phyloP scores from a whole-genome alignment of 331 rosid genomes.

The Prunus yedoensis region DNA sequence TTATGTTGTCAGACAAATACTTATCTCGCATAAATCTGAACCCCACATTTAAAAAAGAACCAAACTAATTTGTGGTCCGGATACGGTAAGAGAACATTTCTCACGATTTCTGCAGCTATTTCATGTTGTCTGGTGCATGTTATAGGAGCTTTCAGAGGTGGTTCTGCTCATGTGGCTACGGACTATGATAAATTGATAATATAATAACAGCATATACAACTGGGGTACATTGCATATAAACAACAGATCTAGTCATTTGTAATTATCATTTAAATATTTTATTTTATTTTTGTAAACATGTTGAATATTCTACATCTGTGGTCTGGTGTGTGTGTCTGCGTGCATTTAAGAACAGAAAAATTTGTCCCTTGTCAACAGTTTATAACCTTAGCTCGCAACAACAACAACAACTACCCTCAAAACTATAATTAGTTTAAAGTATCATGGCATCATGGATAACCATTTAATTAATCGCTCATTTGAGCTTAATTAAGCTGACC shows the following conservation, averaged over 20 bases:
- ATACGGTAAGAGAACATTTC: neutral
- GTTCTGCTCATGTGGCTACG: neutral
- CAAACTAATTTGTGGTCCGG: neutral
- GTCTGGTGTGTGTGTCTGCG: constrained; percentile 16
- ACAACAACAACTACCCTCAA: constrained; percentile 23
- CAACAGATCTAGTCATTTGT: constrained; percentile 21
- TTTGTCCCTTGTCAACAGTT: constrained; percentile 14
- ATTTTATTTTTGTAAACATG: neutral
- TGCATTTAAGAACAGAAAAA: neutral
- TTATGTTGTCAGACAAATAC: neutral
- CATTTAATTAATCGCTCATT: constrained; percentile 1
- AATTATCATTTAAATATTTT: neutral
- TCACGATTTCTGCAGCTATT: neutral
- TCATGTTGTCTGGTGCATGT: neutral
- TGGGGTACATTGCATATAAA: constrained; percentile 26
- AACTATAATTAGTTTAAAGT: constrained; percentile 9
- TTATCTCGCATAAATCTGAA: neutral
- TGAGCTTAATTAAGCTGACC: constrained; percentile 23
- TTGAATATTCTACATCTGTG: constrained; percentile 22
- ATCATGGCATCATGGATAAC: neutral
- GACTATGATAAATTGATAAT: neutral
- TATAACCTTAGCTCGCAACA: constrained; percentile 19
- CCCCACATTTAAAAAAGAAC: no score
- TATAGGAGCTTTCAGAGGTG: neutral
- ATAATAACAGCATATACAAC: constrained; percentile 2